A percentile compares a stretch with the other conserved stretches of the same genome.
phyloP scores from a whole-genome alignment of 495 filamentous ascomycete genomes.

The Aspergillus diversus region DNA sequence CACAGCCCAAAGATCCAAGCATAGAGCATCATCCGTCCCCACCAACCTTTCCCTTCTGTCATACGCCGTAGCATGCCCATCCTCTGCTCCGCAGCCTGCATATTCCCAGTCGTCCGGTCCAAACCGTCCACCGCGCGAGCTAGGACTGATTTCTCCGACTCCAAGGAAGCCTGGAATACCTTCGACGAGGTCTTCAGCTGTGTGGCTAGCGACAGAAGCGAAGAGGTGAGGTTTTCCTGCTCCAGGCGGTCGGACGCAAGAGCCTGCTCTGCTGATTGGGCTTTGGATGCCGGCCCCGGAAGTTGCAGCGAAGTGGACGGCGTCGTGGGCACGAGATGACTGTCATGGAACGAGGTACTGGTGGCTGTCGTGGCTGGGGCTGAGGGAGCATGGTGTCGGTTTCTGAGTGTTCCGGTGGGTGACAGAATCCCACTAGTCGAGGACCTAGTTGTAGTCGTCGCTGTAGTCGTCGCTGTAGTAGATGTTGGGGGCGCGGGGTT shows the following conservation, averaged over 20 bases:
- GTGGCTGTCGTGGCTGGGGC: constrained; percentile 30
- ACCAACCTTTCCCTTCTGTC: constrained; percentile 87
- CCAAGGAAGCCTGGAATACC: constrained; percentile 69
- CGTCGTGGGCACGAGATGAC: constrained; percentile 18
- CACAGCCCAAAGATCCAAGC: constrained; percentile 79
- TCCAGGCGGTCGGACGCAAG: constrained; percentile 75
- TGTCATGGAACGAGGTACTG: constrained; percentile 22
- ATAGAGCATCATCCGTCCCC: constrained; percentile 83
- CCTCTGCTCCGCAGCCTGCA: constrained; percentile 71
- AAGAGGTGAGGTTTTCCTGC: constrained; percentile 82
- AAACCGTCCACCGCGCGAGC: constrained; percentile 71
- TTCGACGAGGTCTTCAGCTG: constrained; percentile 76
- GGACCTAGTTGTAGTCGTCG: constrained; percentile 16
- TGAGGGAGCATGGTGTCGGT: constrained; percentile 31
- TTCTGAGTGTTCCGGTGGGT: constrained; percentile 34
- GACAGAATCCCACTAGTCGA: constrained; percentile 13
- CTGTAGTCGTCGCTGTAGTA: constrained; percentile 24
- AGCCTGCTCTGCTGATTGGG: constrained; percentile 62
- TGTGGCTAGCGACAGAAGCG: constrained; percentile 74
- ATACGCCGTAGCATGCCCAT: constrained; percentile 76
- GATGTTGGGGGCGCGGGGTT: neutral
- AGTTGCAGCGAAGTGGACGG: constrained; percentile 21
- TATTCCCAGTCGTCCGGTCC: constrained; percentile 70
- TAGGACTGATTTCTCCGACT: constrained; percentile 72
- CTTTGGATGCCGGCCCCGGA: constrained; percentile 23